Evolutionary conservation across 176 grass and related monocot genomes (phyloP).

Genomic region (Ananas comosus): DNA sequence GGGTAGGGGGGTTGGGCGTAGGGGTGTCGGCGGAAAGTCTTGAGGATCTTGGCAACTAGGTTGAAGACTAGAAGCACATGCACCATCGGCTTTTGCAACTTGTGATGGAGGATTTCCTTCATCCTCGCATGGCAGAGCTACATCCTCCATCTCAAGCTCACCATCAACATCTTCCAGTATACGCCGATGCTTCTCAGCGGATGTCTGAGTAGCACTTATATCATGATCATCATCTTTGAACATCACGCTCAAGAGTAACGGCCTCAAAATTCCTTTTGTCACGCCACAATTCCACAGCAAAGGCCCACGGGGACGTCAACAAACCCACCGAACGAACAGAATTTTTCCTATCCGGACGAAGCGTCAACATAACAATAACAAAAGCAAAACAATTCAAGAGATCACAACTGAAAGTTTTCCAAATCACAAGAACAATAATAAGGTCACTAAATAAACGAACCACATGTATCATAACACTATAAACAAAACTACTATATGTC

Average conservation of each 20-base stretch:
- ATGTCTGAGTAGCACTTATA: slow-evolving; percentile 27
- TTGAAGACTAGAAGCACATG: slow-evolving; percentile 15
- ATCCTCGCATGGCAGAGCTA: slow-evolving; percentile 42
- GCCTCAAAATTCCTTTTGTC: slow-evolving; percentile 57
- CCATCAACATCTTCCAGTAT: slow-evolving; percentile 79
- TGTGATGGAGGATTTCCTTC: slow-evolving; percentile 23
- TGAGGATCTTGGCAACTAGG: slow-evolving; percentile 1
- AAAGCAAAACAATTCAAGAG: no score
- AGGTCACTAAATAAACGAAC: no score
- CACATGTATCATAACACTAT: no score
- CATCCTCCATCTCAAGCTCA: slow-evolving; percentile 97
- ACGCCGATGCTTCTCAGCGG: slow-evolving; percentile 47
- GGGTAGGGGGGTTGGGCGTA: no score
- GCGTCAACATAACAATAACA: no score
- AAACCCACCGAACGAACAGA: no score
- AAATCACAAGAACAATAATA: no score
- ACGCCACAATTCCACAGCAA: no score
- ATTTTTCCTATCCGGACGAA: no score
- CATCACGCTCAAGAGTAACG: slow-evolving; percentile 70
- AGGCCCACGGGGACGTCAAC: no score
- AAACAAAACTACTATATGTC: no score
- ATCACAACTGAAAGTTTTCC: no score
- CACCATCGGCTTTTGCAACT: slow-evolving; percentile 19
- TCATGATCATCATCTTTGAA: slow-evolving; percentile 35
- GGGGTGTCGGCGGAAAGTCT: slow-evolving; percentile 46